These are phyloP conservation scores for Aspergillus thermomutatus DNA, from an alignment of 2,329 filamentous ascomycete genomes.

Conservation along the genomic window DNA sequence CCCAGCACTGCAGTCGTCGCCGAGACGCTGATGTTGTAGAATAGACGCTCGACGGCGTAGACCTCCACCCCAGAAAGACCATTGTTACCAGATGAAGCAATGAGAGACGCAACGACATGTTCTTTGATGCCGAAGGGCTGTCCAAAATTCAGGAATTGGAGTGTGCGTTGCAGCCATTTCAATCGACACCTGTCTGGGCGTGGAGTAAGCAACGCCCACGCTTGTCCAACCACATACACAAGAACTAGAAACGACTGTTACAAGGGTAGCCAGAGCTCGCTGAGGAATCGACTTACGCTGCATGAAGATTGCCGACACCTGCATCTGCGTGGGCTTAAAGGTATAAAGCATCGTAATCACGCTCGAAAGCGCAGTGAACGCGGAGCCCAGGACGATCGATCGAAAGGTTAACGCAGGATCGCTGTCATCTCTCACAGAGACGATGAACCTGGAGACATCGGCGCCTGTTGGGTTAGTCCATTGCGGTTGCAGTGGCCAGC, in stretches of 20 bases:
- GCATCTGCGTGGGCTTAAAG: constrained; percentile 18
- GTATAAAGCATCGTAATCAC: constrained; percentile 23
- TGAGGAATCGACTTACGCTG: constrained; percentile 10
- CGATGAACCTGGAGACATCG: constrained; percentile 19
- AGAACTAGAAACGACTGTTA: constrained; percentile 7
- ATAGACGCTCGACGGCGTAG: constrained; percentile 18
- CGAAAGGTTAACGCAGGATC: constrained; percentile 20
- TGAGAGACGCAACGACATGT: constrained; percentile 15
- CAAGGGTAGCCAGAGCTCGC: neutral
- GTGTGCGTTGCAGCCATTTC: constrained; percentile 13
- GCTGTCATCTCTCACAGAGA: constrained; percentile 17
- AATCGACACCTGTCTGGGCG: constrained; percentile 11
- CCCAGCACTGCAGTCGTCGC: constrained; percentile 25
- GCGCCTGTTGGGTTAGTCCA: constrained; percentile 5
- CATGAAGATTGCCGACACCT: constrained; percentile 17
- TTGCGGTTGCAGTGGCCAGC: neutral
- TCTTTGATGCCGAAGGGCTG: constrained; percentile 19
- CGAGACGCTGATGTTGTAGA: constrained; percentile 17
- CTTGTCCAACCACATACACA: constrained; percentile 16
- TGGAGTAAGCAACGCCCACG: constrained; percentile 15
- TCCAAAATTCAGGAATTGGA: constrained; percentile 20
- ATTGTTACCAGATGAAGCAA: constrained; percentile 20
- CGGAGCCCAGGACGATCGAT: constrained; percentile 16
- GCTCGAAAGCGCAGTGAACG: constrained; percentile 20
- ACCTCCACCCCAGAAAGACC: constrained; percentile 16